Percentiles rank a stretch among this genome's conserved stretches.
Evolutionary conservation across 2,329 filamentous ascomycete species (phyloP).

Genomic region (Pyrenochaeta sp.): DNA sequence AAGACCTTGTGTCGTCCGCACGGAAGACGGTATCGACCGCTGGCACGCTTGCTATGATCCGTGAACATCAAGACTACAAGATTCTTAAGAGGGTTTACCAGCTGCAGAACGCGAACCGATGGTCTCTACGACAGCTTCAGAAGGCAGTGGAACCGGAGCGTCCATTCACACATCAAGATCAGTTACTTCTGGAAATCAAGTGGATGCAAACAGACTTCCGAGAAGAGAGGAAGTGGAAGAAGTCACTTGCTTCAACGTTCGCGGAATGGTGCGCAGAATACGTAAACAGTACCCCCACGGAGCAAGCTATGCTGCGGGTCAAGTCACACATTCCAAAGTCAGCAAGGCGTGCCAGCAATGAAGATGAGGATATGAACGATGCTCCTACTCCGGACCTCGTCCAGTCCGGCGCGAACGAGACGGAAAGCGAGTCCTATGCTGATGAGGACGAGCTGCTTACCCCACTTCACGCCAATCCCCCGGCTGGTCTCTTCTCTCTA

Average conservation of each 20-base stretch:
- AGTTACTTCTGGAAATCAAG: constrained; percentile 88
- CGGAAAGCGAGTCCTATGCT: constrained; percentile 49
- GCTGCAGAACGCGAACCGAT: constrained; percentile 88
- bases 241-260: constrained; percentile 78
- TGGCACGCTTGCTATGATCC: constrained; percentile 82
- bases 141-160: constrained; percentile 82
- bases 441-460: constrained; percentile 53
- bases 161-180: constrained; percentile 82
- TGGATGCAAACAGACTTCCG: constrained; percentile 98
- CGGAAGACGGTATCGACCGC: constrained; percentile 90
- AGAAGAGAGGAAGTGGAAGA: constrained; percentile 95
- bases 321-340: constrained; percentile 54
- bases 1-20: constrained; percentile 79
- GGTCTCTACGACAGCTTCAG: constrained; percentile 90
- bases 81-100: constrained; percentile 88
- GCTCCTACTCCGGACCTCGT: constrained; percentile 52
- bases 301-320: constrained; percentile 74
- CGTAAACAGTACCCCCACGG: constrained; percentile 70
- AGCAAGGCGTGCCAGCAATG: constrained; percentile 17
- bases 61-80: constrained; percentile 87
- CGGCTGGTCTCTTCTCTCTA: constrained; percentile 84
- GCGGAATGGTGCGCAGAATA: constrained; percentile 87
- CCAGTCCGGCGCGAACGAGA: constrained; percentile 48
- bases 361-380: constrained; percentile 48
- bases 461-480: constrained; percentile 60